phyloP scores from a whole-genome alignment of 2,329 filamentous ascomycete species.

The Whalleya microplaca region DNA sequence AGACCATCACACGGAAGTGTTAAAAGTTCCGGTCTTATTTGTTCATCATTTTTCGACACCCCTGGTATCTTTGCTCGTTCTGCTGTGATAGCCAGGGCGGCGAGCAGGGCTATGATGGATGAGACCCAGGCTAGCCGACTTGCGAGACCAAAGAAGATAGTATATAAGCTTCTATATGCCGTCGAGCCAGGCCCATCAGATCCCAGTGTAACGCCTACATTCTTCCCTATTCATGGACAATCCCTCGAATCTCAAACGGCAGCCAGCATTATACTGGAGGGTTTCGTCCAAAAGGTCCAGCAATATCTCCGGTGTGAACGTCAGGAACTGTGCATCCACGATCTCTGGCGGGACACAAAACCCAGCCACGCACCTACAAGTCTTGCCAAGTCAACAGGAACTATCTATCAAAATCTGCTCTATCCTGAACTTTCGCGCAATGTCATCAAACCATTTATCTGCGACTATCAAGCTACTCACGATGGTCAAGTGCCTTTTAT shows the following conservation, averaged over 20 bases:
- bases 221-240: conserved; percentile 7
- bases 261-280: conserved; percentile 10
- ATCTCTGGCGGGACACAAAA: conserved; percentile 18
- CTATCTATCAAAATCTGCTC: conserved; percentile 22
- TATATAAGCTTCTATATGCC: conserved; percentile 20
- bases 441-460: conserved; percentile 11
- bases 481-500: conserved; percentile 14
- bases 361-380: conserved; percentile 6
- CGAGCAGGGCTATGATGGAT: conserved; percentile 8
- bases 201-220: conserved; percentile 10
- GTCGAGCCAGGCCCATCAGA: conserved; percentile 7
- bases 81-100: conserved; percentile 6
- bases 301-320: conserved; percentile 10
- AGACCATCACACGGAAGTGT: conserved; percentile 14
- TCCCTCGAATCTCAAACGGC: not conserved
- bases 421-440: conserved; percentile 11
- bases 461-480: conserved; percentile 7
- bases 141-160: not conserved
- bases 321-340: conserved; percentile 13
- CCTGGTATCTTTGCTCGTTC: conserved; percentile 25
- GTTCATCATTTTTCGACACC: conserved; percentile 9
- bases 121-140: not conserved
- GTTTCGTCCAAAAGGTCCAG: conserved; percentile 16
- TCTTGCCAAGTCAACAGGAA: conserved; percentile 13
- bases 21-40: conserved; percentile 10